phyloP scores from a whole-genome alignment of 257 asterid genomes.

The Coffea canephora region DNA sequence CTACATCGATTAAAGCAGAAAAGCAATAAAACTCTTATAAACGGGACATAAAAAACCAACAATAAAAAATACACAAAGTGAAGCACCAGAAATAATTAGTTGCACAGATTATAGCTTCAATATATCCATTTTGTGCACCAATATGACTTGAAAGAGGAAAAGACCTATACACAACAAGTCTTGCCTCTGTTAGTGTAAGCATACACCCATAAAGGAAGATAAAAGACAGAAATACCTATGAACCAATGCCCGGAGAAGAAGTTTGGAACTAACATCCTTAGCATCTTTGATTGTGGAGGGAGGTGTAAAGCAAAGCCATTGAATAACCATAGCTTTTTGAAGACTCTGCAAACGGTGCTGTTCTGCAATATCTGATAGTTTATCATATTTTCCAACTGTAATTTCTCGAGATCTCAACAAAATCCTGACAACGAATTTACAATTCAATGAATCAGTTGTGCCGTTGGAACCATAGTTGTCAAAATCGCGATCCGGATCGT shows the following conservation, averaged over 20 bases:
- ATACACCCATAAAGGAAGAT: constrained; percentile 2
- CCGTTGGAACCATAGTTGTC: neutral
- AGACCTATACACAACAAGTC: neutral
- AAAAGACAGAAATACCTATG: constrained; percentile 58
- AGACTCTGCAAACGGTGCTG: constrained; percentile 85
- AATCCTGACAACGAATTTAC: constrained; percentile 48
- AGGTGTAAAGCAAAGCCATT: constrained; percentile 99
- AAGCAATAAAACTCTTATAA: neutral
- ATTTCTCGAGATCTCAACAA: constrained; percentile 82
- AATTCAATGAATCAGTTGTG: constrained; percentile 21
- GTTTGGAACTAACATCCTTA: constrained; percentile 61
- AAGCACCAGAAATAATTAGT: neutral
- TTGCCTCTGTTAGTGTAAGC: neutral
- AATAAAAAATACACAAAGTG: neutral
- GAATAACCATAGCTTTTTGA: constrained; percentile 91
- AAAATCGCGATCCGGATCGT: too few species aligned
- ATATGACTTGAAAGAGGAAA: neutral
- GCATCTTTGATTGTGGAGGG: constrained; percentile 86
- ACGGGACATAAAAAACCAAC: neutral
- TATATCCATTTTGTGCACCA: neutral
- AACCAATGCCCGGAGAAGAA: constrained; percentile 72
- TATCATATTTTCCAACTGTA: constrained; percentile 48
- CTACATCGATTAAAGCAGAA: neutral
- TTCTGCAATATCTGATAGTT: constrained; percentile 71
- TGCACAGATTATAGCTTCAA: neutral